Evolutionary conservation across 768 basidiomycete species (phyloP).

Genomic region (Daedaleopsis sinensis): DNA sequence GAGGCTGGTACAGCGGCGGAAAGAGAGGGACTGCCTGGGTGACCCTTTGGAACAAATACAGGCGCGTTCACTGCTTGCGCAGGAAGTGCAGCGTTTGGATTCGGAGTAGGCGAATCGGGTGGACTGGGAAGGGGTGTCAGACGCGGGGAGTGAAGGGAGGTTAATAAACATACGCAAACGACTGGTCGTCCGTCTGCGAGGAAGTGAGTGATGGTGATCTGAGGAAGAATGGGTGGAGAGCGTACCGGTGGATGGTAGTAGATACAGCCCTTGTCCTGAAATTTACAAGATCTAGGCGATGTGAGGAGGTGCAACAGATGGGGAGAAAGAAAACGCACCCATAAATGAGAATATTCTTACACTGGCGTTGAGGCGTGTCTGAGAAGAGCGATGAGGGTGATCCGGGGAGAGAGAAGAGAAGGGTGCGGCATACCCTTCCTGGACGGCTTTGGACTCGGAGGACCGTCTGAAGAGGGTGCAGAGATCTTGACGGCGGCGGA

Average conservation of each 20-base stretch:
- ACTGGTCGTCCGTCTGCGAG: slow-evolving; percentile 26
- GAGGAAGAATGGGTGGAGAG: slow-evolving; percentile 3
- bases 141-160: slow-evolving; percentile 2
- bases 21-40: slow-evolving; percentile 21
- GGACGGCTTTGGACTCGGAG: slow-evolving; percentile 45
- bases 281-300: slow-evolving; percentile 72
- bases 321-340: slow-evolving; percentile 53
- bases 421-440: slow-evolving; percentile 43
- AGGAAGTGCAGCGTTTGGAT: slow-evolving; percentile 41
- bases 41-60: slow-evolving; percentile 76
- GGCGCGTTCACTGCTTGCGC: slow-evolving; percentile 81
- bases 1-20: slow-evolving; percentile 15
- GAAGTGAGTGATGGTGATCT: slow-evolving; percentile 8
- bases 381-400: slow-evolving; percentile 18
- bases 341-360: slow-evolving; percentile 89
- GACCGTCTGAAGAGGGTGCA: slow-evolving; percentile 49
- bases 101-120: slow-evolving; percentile 48
- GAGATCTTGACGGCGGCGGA: slow-evolving; percentile 74
- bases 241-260: slow-evolving; percentile 79
- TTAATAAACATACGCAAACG: slow-evolving; percentile 31
- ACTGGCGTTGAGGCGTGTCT: slow-evolving; percentile 80
- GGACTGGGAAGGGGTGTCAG: slow-evolving; percentile 35
- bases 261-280: slow-evolving; percentile 82
- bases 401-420: slow-evolving; percentile 5
- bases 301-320: not conserved